Evolutionary conservation across 768 basidiomycete genomes (phyloP), one percentile per base, ranked within the genome.

Genomic region (Pleurotus eryngii): DNA sequence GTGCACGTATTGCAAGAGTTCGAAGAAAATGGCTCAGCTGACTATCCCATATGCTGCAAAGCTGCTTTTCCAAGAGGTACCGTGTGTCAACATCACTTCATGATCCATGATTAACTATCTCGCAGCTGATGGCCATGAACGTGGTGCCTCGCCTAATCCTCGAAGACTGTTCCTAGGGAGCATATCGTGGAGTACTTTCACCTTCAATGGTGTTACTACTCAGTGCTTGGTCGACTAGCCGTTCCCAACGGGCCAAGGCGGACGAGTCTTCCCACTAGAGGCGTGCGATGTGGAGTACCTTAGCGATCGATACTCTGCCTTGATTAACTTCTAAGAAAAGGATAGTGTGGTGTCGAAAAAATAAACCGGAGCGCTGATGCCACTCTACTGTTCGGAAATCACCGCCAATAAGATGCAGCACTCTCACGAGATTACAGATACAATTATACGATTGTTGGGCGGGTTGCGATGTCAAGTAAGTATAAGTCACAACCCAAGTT

Each of bases 1-100:
- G 94, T 98, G 95, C 71, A 84, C 92, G n/a, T 93, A 92, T 65
- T 98, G 96, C 84, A 96, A 97, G 77, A 94, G 90, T 65, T 95
- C 93, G 46, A 97, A 98, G 75, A 88, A 89, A 68, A 91, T 99
- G 83, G 92, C 94, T 46, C 91, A 93, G 67, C 77, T 99, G 61
- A 95, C 92, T 15, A 94, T 99, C 55, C 96, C 96, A 1, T 98
- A 97, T 68, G 95, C 95, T 7, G 95, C 95, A 51, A 98, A 98
- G 71, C 65, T 95, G 59, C 74, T 95, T 24, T 94, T 95, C 77
- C 92, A 93, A 71, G 92, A 94, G 83, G 91, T 89, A 62, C n/a
- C 22, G 81, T 67, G 26, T 35, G 43, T 45, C 45, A 43, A 4
- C 20, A 5, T 38, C 27, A 20, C 22, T 12, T 24, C 46, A 26